A percentile compares a stretch with the other conserved stretches of the same genome.
Evolutionary conservation across 495 filamentous ascomycete species (phyloP).

Genomic region (Evansstolkia leycettana): DNA sequence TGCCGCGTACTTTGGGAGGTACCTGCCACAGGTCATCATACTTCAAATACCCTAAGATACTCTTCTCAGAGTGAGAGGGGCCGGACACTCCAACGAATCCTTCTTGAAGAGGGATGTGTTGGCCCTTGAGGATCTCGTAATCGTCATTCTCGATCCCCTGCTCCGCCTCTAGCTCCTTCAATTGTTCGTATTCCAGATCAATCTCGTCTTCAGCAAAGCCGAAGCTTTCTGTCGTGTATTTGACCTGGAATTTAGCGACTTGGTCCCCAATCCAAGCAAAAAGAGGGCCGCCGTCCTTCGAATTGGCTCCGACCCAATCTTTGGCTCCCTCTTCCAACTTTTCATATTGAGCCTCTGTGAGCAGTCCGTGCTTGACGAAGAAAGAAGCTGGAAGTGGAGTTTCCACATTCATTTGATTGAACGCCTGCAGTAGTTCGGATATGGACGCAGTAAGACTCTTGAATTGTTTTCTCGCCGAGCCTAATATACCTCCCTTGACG

Average conservation of each 20-base stretch:
- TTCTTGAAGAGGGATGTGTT: conserved; percentile 30
- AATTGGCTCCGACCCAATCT: conserved; percentile 32
- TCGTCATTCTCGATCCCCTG: conserved; percentile 38
- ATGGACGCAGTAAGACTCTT: conserved; percentile 35
- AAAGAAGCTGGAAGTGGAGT: conserved; percentile 11
- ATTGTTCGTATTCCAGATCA: conserved; percentile 53
- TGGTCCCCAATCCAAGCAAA: conserved; percentile 49
- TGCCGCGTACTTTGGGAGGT: conserved; percentile 35
- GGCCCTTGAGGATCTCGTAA: conserved; percentile 41
- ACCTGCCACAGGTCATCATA: conserved; percentile 46
- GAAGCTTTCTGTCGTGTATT: conserved; percentile 28
- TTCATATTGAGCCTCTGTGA: conserved; percentile 47
- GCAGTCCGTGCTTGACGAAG: conserved; percentile 40
- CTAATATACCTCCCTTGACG: conserved; percentile 20
- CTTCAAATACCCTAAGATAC: conserved; percentile 10
- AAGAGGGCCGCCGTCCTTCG: conserved; percentile 36
- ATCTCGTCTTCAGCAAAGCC: conserved; percentile 45
- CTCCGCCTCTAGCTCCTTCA: conserved; percentile 55
- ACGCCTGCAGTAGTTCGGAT: conserved; percentile 30
- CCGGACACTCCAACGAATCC: conserved; percentile 26
- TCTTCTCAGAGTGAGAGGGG: conserved; percentile 1
- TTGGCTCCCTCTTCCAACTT: conserved; percentile 44
- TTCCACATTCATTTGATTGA: conserved; percentile 18
- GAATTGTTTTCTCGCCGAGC: conserved; percentile 24
- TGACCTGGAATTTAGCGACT: conserved; percentile 23